Percentiles rank a stretch among this genome's conserved stretches.
Evolutionary conservation across 768 basidiomycete species (phyloP).

Genomic region (Mycena crocata): DNA sequence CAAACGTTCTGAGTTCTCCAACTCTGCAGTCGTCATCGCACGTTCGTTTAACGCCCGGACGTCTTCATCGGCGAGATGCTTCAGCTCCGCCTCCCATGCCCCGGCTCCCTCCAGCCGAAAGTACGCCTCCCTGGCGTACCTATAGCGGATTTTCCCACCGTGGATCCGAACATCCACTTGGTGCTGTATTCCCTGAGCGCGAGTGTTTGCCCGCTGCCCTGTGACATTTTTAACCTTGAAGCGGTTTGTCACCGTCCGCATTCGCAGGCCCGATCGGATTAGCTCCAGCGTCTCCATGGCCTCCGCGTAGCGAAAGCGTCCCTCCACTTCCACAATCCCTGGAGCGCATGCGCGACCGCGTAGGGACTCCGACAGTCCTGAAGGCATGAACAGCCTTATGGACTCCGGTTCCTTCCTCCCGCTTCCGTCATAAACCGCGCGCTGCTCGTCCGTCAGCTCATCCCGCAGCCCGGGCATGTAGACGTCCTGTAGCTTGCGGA

Average conservation of each 20-base stretch:
- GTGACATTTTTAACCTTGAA: slow-evolving; percentile 37
- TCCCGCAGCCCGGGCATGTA: slow-evolving; percentile 4
- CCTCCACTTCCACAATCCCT: slow-evolving; percentile 32
- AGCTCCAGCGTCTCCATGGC: slow-evolving; percentile 38
- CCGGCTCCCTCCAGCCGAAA: slow-evolving; percentile 2
- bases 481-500: neutral
- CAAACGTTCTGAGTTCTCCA: neutral
- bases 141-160: slow-evolving; percentile 29
- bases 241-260: slow-evolving; percentile 32
- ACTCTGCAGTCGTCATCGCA: neutral
- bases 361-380: slow-evolving; percentile 20
- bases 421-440: neutral
- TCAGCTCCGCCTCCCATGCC: slow-evolving; percentile 30
- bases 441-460: neutral
- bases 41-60: slow-evolving; percentile 29
- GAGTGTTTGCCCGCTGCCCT: slow-evolving; percentile 39
- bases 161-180: slow-evolving; percentile 32
- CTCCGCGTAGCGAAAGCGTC: slow-evolving; percentile 34
- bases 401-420: neutral
- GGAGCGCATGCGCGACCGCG: slow-evolving; percentile 4
- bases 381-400: slow-evolving; percentile 37
- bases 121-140: slow-evolving; percentile 31
- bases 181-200: slow-evolving; percentile 31
- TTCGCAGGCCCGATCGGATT: slow-evolving; percentile 35
- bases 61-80: slow-evolving; percentile 25